Percentiles rank a stretch among this genome's conserved stretches.
These are phyloP conservation scores for Talaromyces stipitatus DNA, from an alignment of 495 filamentous ascomycete genomes.

Conservation along the genomic window DNA sequence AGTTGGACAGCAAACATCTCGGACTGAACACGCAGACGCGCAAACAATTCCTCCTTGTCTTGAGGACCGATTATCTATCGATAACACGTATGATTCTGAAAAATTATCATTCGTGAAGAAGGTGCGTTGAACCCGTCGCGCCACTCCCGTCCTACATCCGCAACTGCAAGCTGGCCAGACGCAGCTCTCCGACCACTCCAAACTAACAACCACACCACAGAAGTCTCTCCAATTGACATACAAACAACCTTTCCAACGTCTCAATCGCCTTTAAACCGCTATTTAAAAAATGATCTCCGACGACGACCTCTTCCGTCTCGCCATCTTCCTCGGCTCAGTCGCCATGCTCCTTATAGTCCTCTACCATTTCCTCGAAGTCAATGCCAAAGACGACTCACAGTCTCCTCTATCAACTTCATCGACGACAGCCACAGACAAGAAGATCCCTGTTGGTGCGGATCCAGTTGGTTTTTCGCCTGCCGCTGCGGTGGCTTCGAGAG, in stretches of 20 bases:
- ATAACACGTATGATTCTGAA: no score
- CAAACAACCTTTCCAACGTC: background rate
- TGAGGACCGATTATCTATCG: no score
- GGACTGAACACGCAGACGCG: background rate
- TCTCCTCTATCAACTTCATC: constrained; percentile 5
- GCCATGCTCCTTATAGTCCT: constrained; percentile 92
- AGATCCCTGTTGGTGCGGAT: constrained; percentile 15
- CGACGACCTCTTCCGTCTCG: constrained; percentile 74
- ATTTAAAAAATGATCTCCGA: constrained; percentile 65
- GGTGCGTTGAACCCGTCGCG: background rate
- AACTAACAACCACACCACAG: background rate
- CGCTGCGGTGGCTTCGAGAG: constrained; percentile 12
- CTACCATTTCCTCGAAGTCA: constrained; percentile 97
- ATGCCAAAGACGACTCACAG: constrained; percentile 52
- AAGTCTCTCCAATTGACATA: background rate
- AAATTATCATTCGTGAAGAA: background rate
- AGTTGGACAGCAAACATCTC: background rate
- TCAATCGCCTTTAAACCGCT: background rate
- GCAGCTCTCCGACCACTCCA: background rate
- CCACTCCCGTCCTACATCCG: background rate
- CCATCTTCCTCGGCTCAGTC: constrained; percentile 84
- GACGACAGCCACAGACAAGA: constrained; percentile 17
- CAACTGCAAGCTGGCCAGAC: constrained; percentile 7
- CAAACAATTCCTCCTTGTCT: background rate
- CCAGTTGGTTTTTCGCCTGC: constrained; percentile 12